Conservation (phyloP, 1,284 basidiomycete species). For the Peniophora sp. region DNA sequence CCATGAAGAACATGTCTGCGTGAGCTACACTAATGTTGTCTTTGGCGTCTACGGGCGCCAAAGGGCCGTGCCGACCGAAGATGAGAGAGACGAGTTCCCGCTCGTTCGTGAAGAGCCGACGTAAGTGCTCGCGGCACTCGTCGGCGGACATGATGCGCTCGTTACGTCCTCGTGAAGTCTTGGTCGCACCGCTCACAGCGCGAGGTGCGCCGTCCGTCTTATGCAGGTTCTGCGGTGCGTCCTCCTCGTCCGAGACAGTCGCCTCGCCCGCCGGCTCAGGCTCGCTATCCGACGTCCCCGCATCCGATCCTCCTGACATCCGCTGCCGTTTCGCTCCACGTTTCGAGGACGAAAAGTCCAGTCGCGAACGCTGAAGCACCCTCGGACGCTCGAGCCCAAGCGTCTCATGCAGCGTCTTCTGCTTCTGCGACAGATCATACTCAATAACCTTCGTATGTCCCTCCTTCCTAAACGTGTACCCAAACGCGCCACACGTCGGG, state of each 20-base stretch:
- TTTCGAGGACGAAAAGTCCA: neutral
- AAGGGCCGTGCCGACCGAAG: conserved; percentile 90
- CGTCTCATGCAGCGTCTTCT: conserved; percentile 60
- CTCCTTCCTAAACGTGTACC: conserved; percentile 89
- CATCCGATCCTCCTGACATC: conserved; percentile 14
- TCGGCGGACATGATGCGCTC: conserved; percentile 88
- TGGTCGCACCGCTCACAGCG: conserved; percentile 73
- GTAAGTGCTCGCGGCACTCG: conserved; percentile 92
- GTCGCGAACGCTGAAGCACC: conserved; percentile 42
- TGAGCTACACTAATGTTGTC: conserved; percentile 58
- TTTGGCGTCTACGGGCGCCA: conserved; percentile 50
- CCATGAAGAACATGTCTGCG: conserved; percentile 97
- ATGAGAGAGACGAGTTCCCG: conserved; percentile 76
- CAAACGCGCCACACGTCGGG: conserved; percentile 73
- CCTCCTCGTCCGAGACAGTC: conserved; percentile 40
- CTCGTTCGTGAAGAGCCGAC: conserved; percentile 85
- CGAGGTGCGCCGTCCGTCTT: conserved; percentile 37
- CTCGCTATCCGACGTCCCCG: conserved; percentile 13
- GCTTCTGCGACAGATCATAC: conserved; percentile 79
- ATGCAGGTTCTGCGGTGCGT: conserved; percentile 15
- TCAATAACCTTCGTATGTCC: conserved; percentile 94
- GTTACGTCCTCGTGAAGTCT: conserved; percentile 69
- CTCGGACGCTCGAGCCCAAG: conserved; percentile 59
- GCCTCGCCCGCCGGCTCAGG: conserved; percentile 37
- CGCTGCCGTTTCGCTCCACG: conserved; percentile 3